These are phyloP conservation scores for Saturnispora kantuleensis DNA, from an alignment of 805 yeast genomes.

Conservation along the genomic window DNA sequence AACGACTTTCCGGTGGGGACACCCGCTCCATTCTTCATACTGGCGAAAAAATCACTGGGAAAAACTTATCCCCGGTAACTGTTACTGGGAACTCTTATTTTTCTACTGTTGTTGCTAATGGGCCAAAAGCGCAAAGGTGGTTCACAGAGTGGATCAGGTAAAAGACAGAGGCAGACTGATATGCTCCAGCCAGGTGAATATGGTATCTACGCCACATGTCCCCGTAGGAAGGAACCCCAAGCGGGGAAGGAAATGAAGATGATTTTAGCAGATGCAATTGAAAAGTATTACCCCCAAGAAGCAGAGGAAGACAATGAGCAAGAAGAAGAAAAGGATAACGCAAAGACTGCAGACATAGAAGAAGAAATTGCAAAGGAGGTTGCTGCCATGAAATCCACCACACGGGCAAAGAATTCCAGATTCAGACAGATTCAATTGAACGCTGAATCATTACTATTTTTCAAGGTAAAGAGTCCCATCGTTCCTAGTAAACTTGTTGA, in stretches of 20 bases:
- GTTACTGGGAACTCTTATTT: too few relatives aligned
- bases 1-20: too few relatives aligned
- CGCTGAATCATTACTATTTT: slow-evolving; percentile 78
- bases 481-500: slow-evolving; percentile 67
- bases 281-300: slow-evolving; percentile 33
- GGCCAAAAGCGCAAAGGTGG: slow-evolving; percentile 12
- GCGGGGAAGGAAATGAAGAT: slow-evolving; percentile 65
- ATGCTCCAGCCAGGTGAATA: slow-evolving; percentile 74
- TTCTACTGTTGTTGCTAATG: too few relatives aligned
- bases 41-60: too few relatives aligned
- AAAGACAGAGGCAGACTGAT: slow-evolving; percentile 35
- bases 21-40: not conserved
- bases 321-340: slow-evolving; percentile 17
- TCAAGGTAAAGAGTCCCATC: slow-evolving; percentile 70
- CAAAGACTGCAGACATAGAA: slow-evolving; percentile 50
- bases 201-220: slow-evolving; percentile 87
- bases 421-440: slow-evolving; percentile 47
- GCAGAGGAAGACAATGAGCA: slow-evolving; percentile 13
- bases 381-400: slow-evolving; percentile 38
- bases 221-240: slow-evolving; percentile 65
- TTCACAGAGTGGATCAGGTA: slow-evolving; percentile 14
- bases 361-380: slow-evolving; percentile 66
- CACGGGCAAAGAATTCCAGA: slow-evolving; percentile 14
- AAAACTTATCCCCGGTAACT: too few relatives aligned
- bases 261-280: slow-evolving; percentile 45